These are phyloP conservation scores for Musa balbisiana DNA, from an alignment of 202 grass and related monocot genomes.

Conservation along the genomic window DNA sequence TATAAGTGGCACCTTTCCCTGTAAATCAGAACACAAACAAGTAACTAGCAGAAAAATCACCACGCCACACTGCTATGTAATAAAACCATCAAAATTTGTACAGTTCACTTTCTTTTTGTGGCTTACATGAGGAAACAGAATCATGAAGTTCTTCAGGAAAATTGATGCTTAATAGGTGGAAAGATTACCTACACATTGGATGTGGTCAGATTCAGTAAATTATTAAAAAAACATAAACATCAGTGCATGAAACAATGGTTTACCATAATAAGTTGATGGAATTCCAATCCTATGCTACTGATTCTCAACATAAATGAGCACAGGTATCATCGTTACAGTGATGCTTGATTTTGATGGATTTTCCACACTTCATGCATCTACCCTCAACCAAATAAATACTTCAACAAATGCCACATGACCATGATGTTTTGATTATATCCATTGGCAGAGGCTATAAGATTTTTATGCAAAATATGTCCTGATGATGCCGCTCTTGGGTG, in stretches of 20 bases:
- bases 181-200: background rate
- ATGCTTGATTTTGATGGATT: background rate
- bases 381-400: too few relatives aligned
- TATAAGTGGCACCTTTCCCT: constrained; percentile 71
- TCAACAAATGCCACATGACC: too few relatives aligned
- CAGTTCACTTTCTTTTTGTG: background rate
- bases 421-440: too few relatives aligned
- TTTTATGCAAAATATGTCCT: too few relatives aligned
- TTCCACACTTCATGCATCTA: background rate
- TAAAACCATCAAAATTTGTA: background rate
- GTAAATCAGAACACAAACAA: constrained; percentile 2
- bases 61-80: background rate
- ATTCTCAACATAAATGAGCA: too few relatives aligned
- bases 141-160: background rate
- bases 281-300: too few relatives aligned
- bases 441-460: too few relatives aligned
- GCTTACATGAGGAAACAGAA: background rate
- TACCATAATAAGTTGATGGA: too few relatives aligned
- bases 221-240: background rate
- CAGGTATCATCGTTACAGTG: too few relatives aligned
- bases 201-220: background rate
- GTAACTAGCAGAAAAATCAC: background rate
- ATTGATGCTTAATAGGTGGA: background rate
- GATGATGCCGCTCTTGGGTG: too few relatives aligned
- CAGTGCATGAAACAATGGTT: too few relatives aligned